These are phyloP conservation scores for Mytilinidion resinicola DNA, from an alignment of 495 filamentous ascomycete species.

Conservation along the genomic window DNA sequence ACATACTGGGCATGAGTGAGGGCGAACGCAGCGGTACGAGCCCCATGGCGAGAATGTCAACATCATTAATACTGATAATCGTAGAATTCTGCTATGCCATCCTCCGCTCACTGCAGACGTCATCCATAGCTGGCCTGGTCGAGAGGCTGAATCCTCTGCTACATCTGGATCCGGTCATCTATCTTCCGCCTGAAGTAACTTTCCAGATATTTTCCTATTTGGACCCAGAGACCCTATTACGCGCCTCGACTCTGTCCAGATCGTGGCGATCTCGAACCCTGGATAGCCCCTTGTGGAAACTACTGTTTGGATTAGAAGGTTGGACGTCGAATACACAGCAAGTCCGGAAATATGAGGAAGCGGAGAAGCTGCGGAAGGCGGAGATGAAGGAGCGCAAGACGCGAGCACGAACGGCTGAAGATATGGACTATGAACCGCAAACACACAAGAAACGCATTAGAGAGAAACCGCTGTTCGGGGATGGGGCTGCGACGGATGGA, in stretches of 20 bases:
- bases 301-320: slow-evolving; percentile 73
- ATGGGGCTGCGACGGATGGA: slow-evolving; percentile 14
- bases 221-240: slow-evolving; percentile 66
- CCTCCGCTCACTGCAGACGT: slow-evolving; percentile 67
- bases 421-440: slow-evolving; percentile 45
- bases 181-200: slow-evolving; percentile 82
- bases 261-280: slow-evolving; percentile 76
- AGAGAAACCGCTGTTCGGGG: slow-evolving; percentile 41
- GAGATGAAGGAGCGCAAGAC: slow-evolving; percentile 42
- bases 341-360: slow-evolving; percentile 60
- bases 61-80: no score
- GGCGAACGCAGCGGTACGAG: slow-evolving; percentile 50
- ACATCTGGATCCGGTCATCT: slow-evolving; percentile 82
- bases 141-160: slow-evolving; percentile 68
- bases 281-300: slow-evolving; percentile 80
- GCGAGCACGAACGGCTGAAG: slow-evolving; percentile 35
- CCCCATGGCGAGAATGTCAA: not conserved
- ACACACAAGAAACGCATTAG: slow-evolving; percentile 49
- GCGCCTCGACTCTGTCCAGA: slow-evolving; percentile 68
- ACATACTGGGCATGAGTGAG: slow-evolving; percentile 48
- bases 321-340: slow-evolving; percentile 68
- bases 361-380: slow-evolving; percentile 42
- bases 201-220: slow-evolving; percentile 83
- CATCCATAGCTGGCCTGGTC: slow-evolving; percentile 69
- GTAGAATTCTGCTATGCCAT: slow-evolving; percentile 56